phyloP scores from a whole-genome alignment of 202 grass and related monocot species.

The Panicum hallii region DNA sequence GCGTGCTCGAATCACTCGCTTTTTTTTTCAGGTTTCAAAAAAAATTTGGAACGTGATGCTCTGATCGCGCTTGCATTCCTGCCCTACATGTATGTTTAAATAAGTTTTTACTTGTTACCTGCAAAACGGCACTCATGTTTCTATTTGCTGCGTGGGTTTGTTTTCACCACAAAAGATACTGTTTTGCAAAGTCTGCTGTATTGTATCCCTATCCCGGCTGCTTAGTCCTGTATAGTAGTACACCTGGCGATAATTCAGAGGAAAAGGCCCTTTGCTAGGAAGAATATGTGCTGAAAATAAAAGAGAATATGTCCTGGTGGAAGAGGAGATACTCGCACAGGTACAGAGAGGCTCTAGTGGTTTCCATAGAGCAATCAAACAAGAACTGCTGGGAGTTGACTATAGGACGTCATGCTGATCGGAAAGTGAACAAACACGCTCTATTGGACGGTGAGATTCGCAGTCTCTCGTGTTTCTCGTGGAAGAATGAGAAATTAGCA shows the following conservation, averaged over 20 bases:
- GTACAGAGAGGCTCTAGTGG: background rate
- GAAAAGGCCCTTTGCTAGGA: background rate
- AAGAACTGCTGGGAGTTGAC: background rate
- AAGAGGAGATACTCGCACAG: background rate
- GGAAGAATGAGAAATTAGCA: background rate
- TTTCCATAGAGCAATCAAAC: conserved; percentile 5
- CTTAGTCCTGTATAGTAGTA: background rate
- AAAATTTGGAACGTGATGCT: background rate
- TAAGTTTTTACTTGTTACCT: background rate
- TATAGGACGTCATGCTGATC: background rate
- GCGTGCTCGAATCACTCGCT: background rate
- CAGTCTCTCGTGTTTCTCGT: background rate
- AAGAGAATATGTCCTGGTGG: background rate
- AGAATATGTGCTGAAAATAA: conserved; percentile 3
- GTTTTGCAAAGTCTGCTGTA: background rate
- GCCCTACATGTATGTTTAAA: too few relatives aligned
- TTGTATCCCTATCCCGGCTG: too few relatives aligned
- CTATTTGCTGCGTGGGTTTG: background rate
- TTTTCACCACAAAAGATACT: background rate
- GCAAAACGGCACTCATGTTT: background rate
- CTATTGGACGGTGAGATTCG: background rate
- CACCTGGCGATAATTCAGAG: background rate
- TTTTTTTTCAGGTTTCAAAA: background rate
- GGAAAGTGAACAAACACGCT: background rate
- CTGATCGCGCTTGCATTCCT: too few relatives aligned